Evolutionary conservation across 2,329 filamentous ascomycete species (phyloP), one percentile per base, ranked within the genome.

Genomic region (Paracoccidioides lutzii): DNA sequence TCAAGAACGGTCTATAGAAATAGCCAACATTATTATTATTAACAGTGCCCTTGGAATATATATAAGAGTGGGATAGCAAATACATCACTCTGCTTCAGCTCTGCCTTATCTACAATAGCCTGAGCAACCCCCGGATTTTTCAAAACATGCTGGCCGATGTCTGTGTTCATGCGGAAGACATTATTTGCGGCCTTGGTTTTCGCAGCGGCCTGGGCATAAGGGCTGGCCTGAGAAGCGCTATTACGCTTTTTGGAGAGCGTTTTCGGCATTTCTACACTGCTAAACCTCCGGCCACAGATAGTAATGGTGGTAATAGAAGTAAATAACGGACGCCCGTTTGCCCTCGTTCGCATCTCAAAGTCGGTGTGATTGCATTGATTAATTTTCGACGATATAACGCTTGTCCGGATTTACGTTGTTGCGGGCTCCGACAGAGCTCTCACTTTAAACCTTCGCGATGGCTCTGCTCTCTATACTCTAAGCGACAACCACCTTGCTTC

Each of bases 91-190:
- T 93, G 90, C 68, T 96, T 95, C 42, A 98, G 78, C 64, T 85
- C 82, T 14, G 90, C 88, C 75, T 97, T 97, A 63, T 86, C 78
- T 37, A 91, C 87, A 63, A 93, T 91, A 53, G 83, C 83, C 67
- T 87, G 83, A 4, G 87, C 86, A 51, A 94, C 86, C 65, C 87
- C 87, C 1, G 88, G 88, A 70, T 95, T 95, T 71, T 95, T 96
- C 61, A 97, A 79, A 59, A 98, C 93, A 71, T 97, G 89, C 68
- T 87, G 83, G 64, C 91, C 90, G 62, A 93, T 81, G 70, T 91
- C 82, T 64, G 87, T 93, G 77, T 95, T 95, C 82, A 96, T 95
- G 71, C 94, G 95, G 81, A 97, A 97, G 72, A 96, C 88, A 65
- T 88, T 90, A 75, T 95, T 90, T 44, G 76, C 76, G 5, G 75